These are phyloP conservation scores for Macrophomina phaseolina DNA, from an alignment of 2,329 filamentous ascomycete genomes.

Conservation along the genomic window DNA sequence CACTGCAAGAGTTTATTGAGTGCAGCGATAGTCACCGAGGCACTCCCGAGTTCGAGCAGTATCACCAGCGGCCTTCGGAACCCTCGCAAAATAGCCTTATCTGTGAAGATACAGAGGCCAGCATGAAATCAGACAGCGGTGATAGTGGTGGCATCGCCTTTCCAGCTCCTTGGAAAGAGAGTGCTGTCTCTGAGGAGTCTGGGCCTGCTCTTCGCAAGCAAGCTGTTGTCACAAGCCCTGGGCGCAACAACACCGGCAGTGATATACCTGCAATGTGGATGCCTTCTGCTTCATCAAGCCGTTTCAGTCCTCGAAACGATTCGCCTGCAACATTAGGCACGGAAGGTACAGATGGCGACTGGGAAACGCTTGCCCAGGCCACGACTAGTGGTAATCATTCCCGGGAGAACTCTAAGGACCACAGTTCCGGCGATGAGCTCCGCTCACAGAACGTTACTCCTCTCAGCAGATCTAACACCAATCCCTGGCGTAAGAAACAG, in stretches of 20 bases:
- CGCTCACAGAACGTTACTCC: conserved; percentile 36
- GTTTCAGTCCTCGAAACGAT: conserved; percentile 24
- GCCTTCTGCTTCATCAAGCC: conserved; percentile 8
- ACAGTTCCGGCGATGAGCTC: background rate
- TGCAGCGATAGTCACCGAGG: conserved; percentile 1
- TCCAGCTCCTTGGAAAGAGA: background rate
- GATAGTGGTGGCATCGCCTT: background rate
- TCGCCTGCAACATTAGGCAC: background rate
- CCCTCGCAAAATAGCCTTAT: background rate
- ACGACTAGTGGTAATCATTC: conserved; percentile 9
- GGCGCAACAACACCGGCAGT: background rate
- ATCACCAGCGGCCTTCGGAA: background rate
- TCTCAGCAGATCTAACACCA: conserved; percentile 30
- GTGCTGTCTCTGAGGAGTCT: background rate
- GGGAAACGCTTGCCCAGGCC: conserved; percentile 41
- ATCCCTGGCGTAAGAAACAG: conserved; percentile 20
- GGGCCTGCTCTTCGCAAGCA: background rate
- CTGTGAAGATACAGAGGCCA: background rate
- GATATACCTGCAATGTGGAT: conserved; percentile 20
- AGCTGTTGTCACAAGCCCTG: conserved; percentile 1
- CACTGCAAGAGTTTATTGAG: conserved; percentile 6
- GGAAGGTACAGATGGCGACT: conserved; percentile 38
- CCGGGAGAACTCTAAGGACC: background rate
- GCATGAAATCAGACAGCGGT: background rate
- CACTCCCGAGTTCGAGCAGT: background rate